These are phyloP conservation scores for Acer negundo DNA, from an alignment of 345 rosid species.

Conservation along the genomic window DNA sequence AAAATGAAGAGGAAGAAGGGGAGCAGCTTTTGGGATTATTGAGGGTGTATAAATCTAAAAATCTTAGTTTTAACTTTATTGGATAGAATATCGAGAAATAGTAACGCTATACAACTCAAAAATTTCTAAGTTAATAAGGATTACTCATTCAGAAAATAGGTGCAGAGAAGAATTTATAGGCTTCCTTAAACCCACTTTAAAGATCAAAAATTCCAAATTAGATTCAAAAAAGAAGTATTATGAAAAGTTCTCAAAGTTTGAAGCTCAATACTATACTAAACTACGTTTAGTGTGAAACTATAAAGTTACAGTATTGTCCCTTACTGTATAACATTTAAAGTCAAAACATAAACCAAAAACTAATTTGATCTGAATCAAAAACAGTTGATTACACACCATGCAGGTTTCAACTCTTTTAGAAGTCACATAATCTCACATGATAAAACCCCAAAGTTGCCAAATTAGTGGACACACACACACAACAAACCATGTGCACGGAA, in stretches of 20 bases:
- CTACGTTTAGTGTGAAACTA: background rate
- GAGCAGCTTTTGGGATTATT: background rate
- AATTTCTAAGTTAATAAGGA: background rate
- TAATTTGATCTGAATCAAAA: background rate
- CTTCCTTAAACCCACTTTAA: background rate
- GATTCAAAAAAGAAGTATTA: too few relatives aligned
- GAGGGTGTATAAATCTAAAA: background rate
- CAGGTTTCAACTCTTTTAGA: background rate
- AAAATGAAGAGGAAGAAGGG: background rate
- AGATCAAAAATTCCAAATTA: too few relatives aligned
- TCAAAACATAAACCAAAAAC: background rate
- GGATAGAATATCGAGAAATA: too few relatives aligned
- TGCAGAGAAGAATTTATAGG: background rate
- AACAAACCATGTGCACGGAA: background rate
- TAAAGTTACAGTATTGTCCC: background rate
- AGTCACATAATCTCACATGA: background rate
- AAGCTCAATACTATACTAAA: background rate
- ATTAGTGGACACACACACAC: background rate
- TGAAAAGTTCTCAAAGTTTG: background rate
- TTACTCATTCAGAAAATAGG: background rate
- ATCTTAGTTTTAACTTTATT: background rate
- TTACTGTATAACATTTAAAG: too few relatives aligned
- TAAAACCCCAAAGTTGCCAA: background rate
- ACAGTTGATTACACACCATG: background rate
- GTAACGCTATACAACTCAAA: background rate